Conservation (phyloP, 2,329 filamentous ascomycete genomes). For the Fusarium bactridioides region DNA sequence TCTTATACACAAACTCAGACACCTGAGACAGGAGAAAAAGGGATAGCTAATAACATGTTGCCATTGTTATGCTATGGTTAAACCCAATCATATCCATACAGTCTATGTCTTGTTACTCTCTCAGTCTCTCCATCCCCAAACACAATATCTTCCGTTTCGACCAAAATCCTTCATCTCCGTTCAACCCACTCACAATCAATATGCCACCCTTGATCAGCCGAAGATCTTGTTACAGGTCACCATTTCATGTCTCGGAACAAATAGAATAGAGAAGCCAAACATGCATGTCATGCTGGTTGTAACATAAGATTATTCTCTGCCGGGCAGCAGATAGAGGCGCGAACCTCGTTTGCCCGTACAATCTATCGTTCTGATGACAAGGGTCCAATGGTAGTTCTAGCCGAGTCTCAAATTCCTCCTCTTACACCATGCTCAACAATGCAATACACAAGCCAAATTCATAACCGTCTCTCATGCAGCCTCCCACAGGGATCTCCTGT, state of each 20-base stretch:
- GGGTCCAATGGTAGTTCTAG: conserved; percentile 32
- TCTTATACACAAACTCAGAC: conserved; percentile 4
- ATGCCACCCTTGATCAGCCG: neutral
- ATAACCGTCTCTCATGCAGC: conserved; percentile 19
- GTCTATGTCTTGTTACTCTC: neutral
- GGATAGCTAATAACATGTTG: neutral
- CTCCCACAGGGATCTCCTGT: conserved; percentile 41
- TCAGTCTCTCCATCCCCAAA: conserved; percentile 2
- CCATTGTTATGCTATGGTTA: neutral
- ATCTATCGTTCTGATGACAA: conserved; percentile 47
- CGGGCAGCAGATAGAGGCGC: conserved; percentile 44
- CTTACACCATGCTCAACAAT: conserved; percentile 38
- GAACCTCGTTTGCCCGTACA: conserved; percentile 50
- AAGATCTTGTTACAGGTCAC: neutral
- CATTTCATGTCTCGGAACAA: neutral
- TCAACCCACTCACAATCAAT: neutral
- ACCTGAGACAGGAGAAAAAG: conserved; percentile 19
- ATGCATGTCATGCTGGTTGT: conserved; percentile 42
- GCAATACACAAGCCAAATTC: conserved; percentile 33
- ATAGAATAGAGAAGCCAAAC: conserved; percentile 17
- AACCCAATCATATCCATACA: neutral
- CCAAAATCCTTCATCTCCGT: neutral
- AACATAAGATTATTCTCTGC: conserved; percentile 45
- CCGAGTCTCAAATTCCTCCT: conserved; percentile 35
- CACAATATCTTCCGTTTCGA: neutral